Evolutionary conservation across 768 basidiomycete genomes (phyloP).

Genomic region (Pulveroboletus ravenelii): DNA sequence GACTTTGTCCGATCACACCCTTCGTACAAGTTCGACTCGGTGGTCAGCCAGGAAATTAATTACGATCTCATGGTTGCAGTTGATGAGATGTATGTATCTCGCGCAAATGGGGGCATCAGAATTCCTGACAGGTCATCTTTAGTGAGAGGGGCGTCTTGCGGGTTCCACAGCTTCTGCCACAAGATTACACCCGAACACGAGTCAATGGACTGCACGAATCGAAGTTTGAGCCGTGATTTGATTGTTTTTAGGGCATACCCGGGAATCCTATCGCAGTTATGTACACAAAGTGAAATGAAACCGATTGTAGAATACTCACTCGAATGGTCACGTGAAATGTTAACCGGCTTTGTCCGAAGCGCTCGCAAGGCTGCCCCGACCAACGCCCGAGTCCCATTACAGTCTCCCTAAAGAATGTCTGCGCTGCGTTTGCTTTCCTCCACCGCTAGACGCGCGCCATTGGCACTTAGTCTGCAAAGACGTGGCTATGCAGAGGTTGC

Average conservation of each 20-base stretch:
- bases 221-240: constrained; percentile 22
- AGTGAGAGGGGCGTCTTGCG: constrained; percentile 67
- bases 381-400: not conserved
- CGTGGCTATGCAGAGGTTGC: constrained; percentile 91
- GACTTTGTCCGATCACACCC: constrained; percentile 89
- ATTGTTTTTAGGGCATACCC: constrained; percentile 1
- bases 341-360: constrained; percentile 29
- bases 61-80: constrained; percentile 88
- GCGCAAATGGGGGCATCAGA: not conserved
- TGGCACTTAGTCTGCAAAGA: constrained; percentile 47
- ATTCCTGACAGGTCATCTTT: constrained; percentile 4
- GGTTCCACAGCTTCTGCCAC: constrained; percentile 61
- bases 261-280: not conserved
- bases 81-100: constrained; percentile 78
- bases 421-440: constrained; percentile 66
- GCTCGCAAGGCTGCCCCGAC: not conserved
- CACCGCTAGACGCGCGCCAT: constrained; percentile 56
- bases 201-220: constrained; percentile 26
- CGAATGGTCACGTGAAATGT: constrained; percentile 18
- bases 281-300: not conserved
- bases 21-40: constrained; percentile 89
- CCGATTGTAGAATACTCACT: too few relatives aligned
- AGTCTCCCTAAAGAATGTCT: constrained; percentile 49
- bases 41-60: constrained; percentile 86
- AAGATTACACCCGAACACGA: constrained; percentile 41